Percentiles rank a stretch among this genome's conserved stretches.
Evolutionary conservation across 148 eudicot species (phyloP).

Genomic region (Nepenthes mirabilis): DNA sequence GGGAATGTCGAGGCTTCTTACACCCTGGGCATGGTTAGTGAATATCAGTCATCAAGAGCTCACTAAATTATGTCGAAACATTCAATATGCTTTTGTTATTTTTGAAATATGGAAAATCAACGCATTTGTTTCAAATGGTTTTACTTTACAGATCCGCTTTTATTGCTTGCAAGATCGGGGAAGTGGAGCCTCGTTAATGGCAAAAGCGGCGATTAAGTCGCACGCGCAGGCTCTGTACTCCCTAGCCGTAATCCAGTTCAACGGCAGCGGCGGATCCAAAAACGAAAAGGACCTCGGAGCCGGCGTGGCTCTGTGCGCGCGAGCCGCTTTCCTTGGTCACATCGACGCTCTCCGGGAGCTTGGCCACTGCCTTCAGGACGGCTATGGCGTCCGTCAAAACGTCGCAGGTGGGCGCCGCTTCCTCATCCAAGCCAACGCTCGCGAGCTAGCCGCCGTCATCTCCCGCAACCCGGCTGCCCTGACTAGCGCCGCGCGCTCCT

Average conservation of each 20-base stretch:
- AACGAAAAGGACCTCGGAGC: constrained; percentile 71
- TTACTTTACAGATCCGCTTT: constrained; percentile 52
- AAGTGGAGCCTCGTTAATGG: constrained; percentile 62
- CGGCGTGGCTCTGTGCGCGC: constrained; percentile 82
- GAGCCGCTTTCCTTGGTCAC: constrained; percentile 88
- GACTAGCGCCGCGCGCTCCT: constrained; percentile 5
- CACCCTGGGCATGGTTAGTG: constrained; percentile 73
- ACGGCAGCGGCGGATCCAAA: constrained; percentile 76
- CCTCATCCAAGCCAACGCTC: constrained; percentile 86
- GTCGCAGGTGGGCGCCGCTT: constrained; percentile 73
- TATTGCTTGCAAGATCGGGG: constrained; percentile 58
- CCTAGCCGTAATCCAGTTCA: constrained; percentile 70
- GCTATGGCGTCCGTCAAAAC: constrained; percentile 88
- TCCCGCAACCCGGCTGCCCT: constrained; percentile 4
- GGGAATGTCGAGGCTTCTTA: constrained; percentile 77
- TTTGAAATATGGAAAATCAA: too few relatives aligned
- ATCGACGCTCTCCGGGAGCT: constrained; percentile 84
- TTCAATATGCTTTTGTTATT: too few relatives aligned
- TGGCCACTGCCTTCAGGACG: constrained; percentile 95
- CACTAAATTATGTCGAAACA: not conserved
- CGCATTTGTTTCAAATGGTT: too few relatives aligned
- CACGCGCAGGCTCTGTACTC: constrained; percentile 72
- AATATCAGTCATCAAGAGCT: not conserved
- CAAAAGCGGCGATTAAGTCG: constrained; percentile 58
- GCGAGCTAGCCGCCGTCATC: constrained; percentile 62